Base-by-base conservation (phyloP, 2,329 filamentous ascomycete genomes). In the Cercospora zeae-maydis region DNA sequence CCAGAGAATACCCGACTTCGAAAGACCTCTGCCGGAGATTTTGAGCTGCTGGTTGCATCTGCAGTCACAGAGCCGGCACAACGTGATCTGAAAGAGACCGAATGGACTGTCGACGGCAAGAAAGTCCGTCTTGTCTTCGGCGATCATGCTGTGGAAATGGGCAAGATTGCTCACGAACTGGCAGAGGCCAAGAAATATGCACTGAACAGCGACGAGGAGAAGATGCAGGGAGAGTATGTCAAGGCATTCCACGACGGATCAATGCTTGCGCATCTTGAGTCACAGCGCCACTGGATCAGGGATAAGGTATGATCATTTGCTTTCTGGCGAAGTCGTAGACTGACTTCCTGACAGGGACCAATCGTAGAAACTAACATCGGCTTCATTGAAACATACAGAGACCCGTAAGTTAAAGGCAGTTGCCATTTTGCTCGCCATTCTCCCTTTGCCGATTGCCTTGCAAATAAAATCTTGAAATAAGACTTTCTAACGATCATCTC, bases 331-430 rank as follows among this genome's bases (percentile, higher is more conserved):
- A 14, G 19, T 30, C 24, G 10, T 10, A 24, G 11, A 33, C 53
- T 56, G 34, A 56, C 34, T 13, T 34, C 9, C 13, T 4, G 31
- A 13, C 8, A 56, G 37, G 77, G 79, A 3, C 78, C 82, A 0
- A 74, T 75, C 56, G 82, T 84, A 3, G 83, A 84, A 72, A 79
- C 76, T 9, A 81, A 83, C 53, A 79, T 84, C 63, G 82, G 82
- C 6, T 84, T 84, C 70, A 78, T 84, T 59, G 82, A 84, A 71
- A 82, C 82, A 0, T 84, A 84, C 68, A 75, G 82, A 52, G 83
- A 85, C 66, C 82, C 82, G 2, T 45, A 45, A 3, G 39, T 14
- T 4, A 3, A 21, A 3, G 21, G 19, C 39, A 24, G 19, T 45
- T 45, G 39, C 16, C 39, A 45, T 24, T 24, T 6, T 45, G 16